Evolutionary conservation across 768 basidiomycete genomes (phyloP), one percentile per base, ranked within the genome.

Genomic region (Suillus subalutaceus): DNA sequence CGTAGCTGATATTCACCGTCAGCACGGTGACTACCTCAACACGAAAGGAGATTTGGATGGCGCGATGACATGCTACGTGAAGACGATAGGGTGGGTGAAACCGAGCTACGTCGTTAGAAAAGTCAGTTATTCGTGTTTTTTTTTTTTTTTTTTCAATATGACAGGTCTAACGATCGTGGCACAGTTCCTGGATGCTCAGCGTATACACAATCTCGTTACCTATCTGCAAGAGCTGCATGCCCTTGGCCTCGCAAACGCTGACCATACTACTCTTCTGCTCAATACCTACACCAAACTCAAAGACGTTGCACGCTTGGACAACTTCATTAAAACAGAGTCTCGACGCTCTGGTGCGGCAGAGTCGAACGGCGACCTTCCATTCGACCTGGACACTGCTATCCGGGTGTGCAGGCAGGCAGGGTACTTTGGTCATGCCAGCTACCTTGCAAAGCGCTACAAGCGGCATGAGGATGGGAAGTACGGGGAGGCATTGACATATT

Each of bases 221-320:
- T 99, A 98, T 76, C 85, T 99, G 0, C 96, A 99, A 84, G 96
- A 97, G 75, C 82, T 99, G 0, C 97, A 99, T 74, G 84, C 92
- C 1, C 83, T 90, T 1, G 91, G 93, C 0, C 87, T 97, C 6
- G 97, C 97, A 37, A 99, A 97, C 72, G 88, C 94, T 0, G 96
- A 99, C 72, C 97, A 98, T 73, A 99, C 97, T 0, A 99, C 97
- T 0, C 88, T 99, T 9, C 85, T 99, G 4, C 87, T 99, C 30
- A 99, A 99, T 75, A 96, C 96, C 7, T 99, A 97, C 78, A 97
- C 97, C 62, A 99, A 99, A 75, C 90, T 97, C 23, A 94, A 95
- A 67, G 97, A 99, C 71, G 89, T 95, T 20, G 77, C 87, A 2
- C 89, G 95, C 15, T 85, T 99, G 2, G 94, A 98, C 71, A 88